Evolutionary conservation across 73 alveolate genomes (phyloP).

Genomic region (Tetrahymena borealis): DNA sequence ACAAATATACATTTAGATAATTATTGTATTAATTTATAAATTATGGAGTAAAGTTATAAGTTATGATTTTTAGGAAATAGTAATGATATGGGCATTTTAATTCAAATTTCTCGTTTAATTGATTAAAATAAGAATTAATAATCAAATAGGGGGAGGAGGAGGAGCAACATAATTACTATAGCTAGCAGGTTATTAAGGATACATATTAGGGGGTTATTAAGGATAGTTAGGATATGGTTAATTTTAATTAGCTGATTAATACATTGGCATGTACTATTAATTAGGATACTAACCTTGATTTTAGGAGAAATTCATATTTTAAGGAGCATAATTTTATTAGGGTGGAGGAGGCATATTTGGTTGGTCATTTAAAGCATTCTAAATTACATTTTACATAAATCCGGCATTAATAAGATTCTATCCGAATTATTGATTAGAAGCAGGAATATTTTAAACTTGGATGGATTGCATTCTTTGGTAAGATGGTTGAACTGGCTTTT

Average conservation of each 20-base stretch:
- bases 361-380: background rate
- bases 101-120: background rate
- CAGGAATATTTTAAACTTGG: background rate
- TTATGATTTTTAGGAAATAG: no score
- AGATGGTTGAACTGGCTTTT: conserved; percentile 9
- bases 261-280: background rate
- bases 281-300: background rate
- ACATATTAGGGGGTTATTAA: background rate
- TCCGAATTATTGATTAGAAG: background rate
- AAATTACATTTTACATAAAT: background rate
- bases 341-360: background rate
- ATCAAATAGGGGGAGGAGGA: background rate
- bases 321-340: background rate
- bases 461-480: background rate
- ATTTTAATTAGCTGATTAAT: background rate
- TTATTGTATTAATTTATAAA: no score
- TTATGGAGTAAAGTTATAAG: no score
- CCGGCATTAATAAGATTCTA: background rate
- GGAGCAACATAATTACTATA: background rate
- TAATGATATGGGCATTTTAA: no score
- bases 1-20: no score
- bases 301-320: background rate
- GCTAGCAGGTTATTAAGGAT: background rate
- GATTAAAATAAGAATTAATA: background rate
- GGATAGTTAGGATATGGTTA: background rate